Evolutionary conservation across 306 rosid genomes (phyloP).

Genomic region (Macrotyloma uniflorum): DNA sequence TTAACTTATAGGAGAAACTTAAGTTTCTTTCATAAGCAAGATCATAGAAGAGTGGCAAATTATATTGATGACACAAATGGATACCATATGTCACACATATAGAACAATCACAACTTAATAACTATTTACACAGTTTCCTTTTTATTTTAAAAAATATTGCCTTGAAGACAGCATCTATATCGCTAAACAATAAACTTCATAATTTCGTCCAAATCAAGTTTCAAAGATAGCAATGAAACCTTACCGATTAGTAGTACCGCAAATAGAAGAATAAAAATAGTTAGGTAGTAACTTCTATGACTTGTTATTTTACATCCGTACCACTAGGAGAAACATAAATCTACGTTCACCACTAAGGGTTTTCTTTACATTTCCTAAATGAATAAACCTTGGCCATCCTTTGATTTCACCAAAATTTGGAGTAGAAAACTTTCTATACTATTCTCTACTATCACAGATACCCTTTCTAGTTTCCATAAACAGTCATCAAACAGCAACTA

Average conservation of each 20-base stretch:
- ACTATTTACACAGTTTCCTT: not conserved
- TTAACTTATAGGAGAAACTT: too few species aligned
- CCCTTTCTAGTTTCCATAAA: not conserved
- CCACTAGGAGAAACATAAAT: not conserved
- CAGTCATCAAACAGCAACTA: not conserved
- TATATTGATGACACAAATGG: not conserved
- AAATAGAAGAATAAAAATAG: not conserved
- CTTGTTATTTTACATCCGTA: not conserved
- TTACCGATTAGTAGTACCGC: not conserved
- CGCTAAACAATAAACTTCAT: not conserved
- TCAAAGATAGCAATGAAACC: not conserved
- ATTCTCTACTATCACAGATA: not conserved
- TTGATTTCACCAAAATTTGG: not conserved
- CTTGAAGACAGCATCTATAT: not conserved
- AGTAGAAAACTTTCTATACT: not conserved
- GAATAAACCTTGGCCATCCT: not conserved
- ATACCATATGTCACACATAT: not conserved
- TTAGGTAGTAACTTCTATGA: not conserved
- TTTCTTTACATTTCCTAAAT: not conserved
- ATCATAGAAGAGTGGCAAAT: not conserved
- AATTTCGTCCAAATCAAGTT: not conserved
- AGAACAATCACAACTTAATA: slow-evolving; percentile 1
- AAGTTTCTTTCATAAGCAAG: too few species aligned
- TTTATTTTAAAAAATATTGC: not conserved
- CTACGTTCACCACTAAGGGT: not conserved